Base-by-base conservation (phyloP, 2,329 filamentous ascomycete genomes). In the Triangularia verruculosa region DNA sequence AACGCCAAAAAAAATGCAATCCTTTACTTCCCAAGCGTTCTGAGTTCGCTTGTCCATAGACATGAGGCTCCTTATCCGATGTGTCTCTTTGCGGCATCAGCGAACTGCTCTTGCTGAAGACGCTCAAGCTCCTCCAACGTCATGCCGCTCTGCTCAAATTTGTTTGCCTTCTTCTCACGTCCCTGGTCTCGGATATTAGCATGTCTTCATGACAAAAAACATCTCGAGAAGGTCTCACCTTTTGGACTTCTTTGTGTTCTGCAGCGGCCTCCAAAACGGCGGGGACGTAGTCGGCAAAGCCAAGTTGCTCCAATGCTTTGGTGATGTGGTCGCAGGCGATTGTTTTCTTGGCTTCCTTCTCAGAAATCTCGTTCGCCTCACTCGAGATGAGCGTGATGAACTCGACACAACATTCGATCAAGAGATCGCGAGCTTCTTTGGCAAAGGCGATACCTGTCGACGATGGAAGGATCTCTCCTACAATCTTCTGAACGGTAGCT, bases 361-460 rank as follows among this genome's bases (percentile, higher is more conserved):
- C 95, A 12, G 93, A 96, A 68, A 99, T 99, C 72, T 99, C 95
- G 78, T 99, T 99, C 67, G 95, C 95, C 80, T 99, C 94, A 56
- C 92, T 96, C n/a, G 93, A 97, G 71, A 99, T 91, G 72, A 99
- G 86, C 17, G 95, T 98, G 77, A 99, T 97, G 77, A 99, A 99
- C 77, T 99, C 95, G 73, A 99, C 94, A 74, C 95, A 99, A 80
- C 95, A 98, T 80, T 98, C 95, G 72, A 99, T 99, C 59, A 99
- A 83, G 2, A 98, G 83, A 74, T 99, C 95, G 65, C 95, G 89
- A 12, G 94, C 93, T 72, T 99, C 95, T 76, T 97, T 97, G 52
- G 93, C 92, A 75, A 98, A 98, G 1, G 91, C 89, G 66, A 96
- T 86, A 58, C 92, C 92, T 13, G 77, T 79, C 57, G 89, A 86